Evolutionary conservation across 2,329 filamentous ascomycete species (phyloP).

Genomic region (Taxawa tesnikishii): DNA sequence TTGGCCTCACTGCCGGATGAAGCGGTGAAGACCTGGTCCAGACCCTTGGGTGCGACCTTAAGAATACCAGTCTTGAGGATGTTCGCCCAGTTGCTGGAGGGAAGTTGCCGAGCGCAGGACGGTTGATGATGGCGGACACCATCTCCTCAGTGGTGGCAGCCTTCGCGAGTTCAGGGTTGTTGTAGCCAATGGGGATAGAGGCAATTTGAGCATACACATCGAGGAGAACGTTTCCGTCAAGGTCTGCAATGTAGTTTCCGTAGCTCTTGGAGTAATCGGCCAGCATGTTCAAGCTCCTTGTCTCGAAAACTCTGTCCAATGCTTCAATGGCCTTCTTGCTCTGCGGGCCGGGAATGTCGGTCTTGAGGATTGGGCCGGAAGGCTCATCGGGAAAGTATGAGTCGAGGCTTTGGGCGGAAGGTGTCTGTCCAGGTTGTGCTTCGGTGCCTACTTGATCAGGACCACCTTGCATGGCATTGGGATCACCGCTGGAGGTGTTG

Average conservation of each 20-base stretch:
- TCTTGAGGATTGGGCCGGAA: slow-evolving; percentile 35
- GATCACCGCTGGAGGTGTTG: slow-evolving; percentile 5
- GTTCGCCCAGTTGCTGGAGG: slow-evolving; percentile 68
- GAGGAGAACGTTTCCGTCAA: slow-evolving; percentile 56
- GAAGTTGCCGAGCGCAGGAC: slow-evolving; percentile 79
- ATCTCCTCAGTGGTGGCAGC: slow-evolving; percentile 64
- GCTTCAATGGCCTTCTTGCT: slow-evolving; percentile 53
- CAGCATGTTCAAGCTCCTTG: slow-evolving; percentile 68
- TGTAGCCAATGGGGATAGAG: slow-evolving; percentile 82
- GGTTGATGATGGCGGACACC: slow-evolving; percentile 67
- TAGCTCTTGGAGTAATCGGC: slow-evolving; percentile 57
- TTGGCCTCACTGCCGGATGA: slow-evolving; percentile 83
- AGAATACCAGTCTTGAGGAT: slow-evolving; percentile 68
- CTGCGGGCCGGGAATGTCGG: slow-evolving; percentile 59
- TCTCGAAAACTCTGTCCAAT: slow-evolving; percentile 68
- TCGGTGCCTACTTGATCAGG: too few relatives aligned
- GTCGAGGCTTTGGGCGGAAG: too few relatives aligned
- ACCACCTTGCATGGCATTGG: too few relatives aligned
- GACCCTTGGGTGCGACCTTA: slow-evolving; percentile 65
- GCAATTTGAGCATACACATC: slow-evolving; percentile 81
- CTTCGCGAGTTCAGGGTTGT: slow-evolving; percentile 61
- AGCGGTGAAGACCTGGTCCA: slow-evolving; percentile 78
- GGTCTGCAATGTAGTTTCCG: slow-evolving; percentile 66
- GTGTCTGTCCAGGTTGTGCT: too few relatives aligned
- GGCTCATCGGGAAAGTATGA: slow-evolving; percentile 47